Conservation (phyloP, 2,329 filamentous ascomycete genomes). For the Leptographium flavum region DNA sequence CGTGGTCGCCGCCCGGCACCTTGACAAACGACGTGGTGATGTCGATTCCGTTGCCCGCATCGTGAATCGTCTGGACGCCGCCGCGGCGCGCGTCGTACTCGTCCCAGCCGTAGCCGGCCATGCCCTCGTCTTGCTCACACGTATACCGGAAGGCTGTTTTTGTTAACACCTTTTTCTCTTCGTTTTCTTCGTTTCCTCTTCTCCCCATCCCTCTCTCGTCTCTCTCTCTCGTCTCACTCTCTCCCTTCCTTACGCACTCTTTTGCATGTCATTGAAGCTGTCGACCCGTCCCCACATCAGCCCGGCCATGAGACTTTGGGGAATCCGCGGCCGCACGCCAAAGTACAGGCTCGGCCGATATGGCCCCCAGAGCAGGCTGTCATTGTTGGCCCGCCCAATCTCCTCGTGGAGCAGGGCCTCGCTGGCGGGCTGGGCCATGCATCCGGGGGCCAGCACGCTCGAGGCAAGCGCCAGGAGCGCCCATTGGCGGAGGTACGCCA, state of each 20-base stretch:
- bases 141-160: slow-evolving; percentile 54
- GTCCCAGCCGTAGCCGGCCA: slow-evolving; percentile 95
- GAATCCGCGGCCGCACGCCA: slow-evolving; percentile 68
- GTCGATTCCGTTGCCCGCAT: slow-evolving; percentile 76
- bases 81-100: slow-evolving; percentile 85
- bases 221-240: neutral
- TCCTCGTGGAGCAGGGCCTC: slow-evolving; percentile 31
- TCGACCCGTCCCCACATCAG: slow-evolving; percentile 85
- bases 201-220: no score
- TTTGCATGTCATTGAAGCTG: slow-evolving; percentile 58
- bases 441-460: slow-evolving; percentile 8
- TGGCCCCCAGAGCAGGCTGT: slow-evolving; percentile 88
- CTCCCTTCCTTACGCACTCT: slow-evolving; percentile 33
- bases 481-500: slow-evolving; percentile 11
- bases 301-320: slow-evolving; percentile 67
- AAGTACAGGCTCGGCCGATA: slow-evolving; percentile 94
- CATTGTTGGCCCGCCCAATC: slow-evolving; percentile 48
- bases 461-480: slow-evolving; percentile 4
- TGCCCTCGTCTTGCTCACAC: slow-evolving; percentile 87
- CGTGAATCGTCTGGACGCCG: slow-evolving; percentile 80
- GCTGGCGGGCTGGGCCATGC: slow-evolving; percentile 11
- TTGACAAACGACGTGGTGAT: slow-evolving; percentile 91
- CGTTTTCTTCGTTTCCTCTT: no score
- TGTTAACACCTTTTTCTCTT: no score
- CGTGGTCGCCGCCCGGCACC: slow-evolving; percentile 68